Conservation (phyloP, 1,284 basidiomycete species). For the Kwoniella shivajii region DNA sequence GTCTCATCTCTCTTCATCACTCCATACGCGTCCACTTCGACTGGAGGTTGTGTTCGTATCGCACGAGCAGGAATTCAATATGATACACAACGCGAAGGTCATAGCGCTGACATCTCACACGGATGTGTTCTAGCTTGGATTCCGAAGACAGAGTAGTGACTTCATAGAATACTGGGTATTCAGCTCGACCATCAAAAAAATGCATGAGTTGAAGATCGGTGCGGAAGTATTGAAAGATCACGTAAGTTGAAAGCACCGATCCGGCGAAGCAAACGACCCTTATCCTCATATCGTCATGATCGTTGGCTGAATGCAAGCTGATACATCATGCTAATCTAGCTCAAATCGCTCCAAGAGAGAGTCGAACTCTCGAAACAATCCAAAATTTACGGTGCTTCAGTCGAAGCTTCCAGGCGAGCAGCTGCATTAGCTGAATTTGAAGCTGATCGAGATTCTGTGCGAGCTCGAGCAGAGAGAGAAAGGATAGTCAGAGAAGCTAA, state of each 20-base stretch:
- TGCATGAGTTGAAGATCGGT: constrained; percentile 44
- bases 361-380: constrained; percentile 13
- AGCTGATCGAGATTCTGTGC: constrained; percentile 43
- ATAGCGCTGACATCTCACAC: too few relatives aligned
- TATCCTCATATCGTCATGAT: too few relatives aligned
- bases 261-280: too few relatives aligned
- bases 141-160: constrained; percentile 39
- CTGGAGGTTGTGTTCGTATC: too few relatives aligned
- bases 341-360: constrained; percentile 25
- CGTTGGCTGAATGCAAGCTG: too few relatives aligned
- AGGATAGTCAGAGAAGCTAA: constrained; percentile 26
- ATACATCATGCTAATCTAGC: constrained; percentile 5
- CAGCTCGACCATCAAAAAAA: constrained; percentile 29
- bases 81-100: too few relatives aligned
- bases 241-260: constrained; percentile 30
- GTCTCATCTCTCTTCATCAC: too few relatives aligned
- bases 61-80: too few relatives aligned
- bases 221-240: constrained; percentile 35
- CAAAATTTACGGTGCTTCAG: constrained; percentile 21
- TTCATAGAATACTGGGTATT: constrained; percentile 39
- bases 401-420: constrained; percentile 40
- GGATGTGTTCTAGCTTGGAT: constrained; percentile 42
- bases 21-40: too few relatives aligned
- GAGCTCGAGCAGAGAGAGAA: constrained; percentile 39
- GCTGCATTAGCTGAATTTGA: constrained; percentile 42